Evolutionary conservation across 1,284 basidiomycete species (phyloP), one percentile per base, ranked within the genome.

Genomic region (Cystodermella granulosa): DNA sequence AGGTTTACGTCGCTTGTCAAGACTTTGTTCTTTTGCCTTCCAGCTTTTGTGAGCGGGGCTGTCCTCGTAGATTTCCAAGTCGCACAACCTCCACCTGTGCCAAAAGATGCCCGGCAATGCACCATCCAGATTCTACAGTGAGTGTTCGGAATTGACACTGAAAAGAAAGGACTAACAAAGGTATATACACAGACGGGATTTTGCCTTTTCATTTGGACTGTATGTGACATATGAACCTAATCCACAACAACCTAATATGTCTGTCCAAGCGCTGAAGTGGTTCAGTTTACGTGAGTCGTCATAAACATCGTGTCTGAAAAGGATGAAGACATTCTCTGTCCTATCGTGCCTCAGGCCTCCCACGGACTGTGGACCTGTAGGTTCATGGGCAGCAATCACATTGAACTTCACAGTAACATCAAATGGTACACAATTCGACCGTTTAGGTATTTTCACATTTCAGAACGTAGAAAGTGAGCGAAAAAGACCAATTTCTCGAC

Each of bases 391-490:
- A n/a, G 84, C 77, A 1, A 72, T 87, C 36, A 83, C 77, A 15
- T 67, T 87, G 35, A 87, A 87, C 59, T 80, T 85, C 54, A 86
- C 85, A 2, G 83, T 82, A n/a, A 84, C 83, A 5, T 83, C 80
- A 34, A 85, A 85, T 47, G 85, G 85, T 36, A 87, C 83, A 7
- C 86, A 88, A 59, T 89, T 79, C 47, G 86, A 87, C 56, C 76
- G 86, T 23, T 68, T 87, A 8, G 84, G 77, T 3, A 75, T 81
- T 15, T 84, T 88, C 53, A 84, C 82, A 3, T 83, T 87, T 58
- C 79, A 84, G 23, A 80, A 85, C 53, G 81, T 83, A 5, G 85
- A 87, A 61, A 85, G 84, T 83, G 53, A 51, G 78, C 63, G 16
- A 5, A 8, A 1, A 23, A 16, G 22, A 15, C 4, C 8, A 24